These are phyloP conservation scores for Juncus inflexus DNA, from an alignment of 176 grass and related monocot genomes.

Conservation along the genomic window DNA sequence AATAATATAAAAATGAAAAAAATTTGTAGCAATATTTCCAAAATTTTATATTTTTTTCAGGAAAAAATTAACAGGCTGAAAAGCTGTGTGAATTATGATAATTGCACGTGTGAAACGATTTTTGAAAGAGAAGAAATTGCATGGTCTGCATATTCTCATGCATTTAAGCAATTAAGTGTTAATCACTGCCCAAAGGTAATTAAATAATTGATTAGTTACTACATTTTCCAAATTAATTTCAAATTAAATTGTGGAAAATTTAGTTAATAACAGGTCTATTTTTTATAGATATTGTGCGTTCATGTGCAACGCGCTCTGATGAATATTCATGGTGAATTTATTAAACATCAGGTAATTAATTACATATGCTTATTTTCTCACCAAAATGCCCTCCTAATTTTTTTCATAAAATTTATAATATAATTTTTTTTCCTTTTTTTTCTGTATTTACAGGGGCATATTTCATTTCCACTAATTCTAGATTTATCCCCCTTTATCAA, in stretches of 20 bases:
- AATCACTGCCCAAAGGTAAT: slow-evolving; percentile 75
- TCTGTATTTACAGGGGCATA: slow-evolving; percentile 51
- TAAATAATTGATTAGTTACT: neutral
- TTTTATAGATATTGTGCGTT: slow-evolving; percentile 71
- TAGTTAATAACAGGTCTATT: slow-evolving; percentile 18
- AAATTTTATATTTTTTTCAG: slow-evolving; percentile 35
- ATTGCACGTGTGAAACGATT: slow-evolving; percentile 61
- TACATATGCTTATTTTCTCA: neutral
- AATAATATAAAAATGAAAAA: neutral
- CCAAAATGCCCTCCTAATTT: neutral
- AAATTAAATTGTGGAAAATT: no score
- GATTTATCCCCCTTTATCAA: slow-evolving; percentile 57
- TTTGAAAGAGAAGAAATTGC: slow-evolving; percentile 49
- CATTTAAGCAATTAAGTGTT: slow-evolving; percentile 74
- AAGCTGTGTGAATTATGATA: slow-evolving; percentile 50
- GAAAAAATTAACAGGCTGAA: slow-evolving; percentile 60
- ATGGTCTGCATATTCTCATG: slow-evolving; percentile 52
- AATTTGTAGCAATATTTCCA: neutral
- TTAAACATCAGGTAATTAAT: slow-evolving; percentile 54
- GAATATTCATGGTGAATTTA: slow-evolving; percentile 47
- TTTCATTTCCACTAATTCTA: slow-evolving; percentile 86
- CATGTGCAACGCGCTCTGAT: slow-evolving; percentile 84
- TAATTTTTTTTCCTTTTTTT: neutral
- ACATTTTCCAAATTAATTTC: slow-evolving; percentile 5
- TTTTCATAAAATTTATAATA: slow-evolving; percentile 15